These are phyloP conservation scores for Shiraia sp. DNA, from an alignment of 2,329 filamentous ascomycete genomes.

Conservation along the genomic window DNA sequence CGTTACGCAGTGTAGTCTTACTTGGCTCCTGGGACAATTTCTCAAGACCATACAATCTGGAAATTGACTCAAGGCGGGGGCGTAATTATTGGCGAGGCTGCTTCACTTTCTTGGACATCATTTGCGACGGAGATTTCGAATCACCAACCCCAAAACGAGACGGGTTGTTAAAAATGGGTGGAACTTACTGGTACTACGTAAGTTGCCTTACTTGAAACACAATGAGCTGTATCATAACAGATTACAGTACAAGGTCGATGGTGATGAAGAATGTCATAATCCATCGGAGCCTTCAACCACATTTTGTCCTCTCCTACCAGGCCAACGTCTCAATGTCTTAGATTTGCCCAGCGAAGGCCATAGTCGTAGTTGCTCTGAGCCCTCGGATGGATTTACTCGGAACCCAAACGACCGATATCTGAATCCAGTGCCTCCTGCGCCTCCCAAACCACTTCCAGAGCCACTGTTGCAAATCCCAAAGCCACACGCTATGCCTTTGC, in stretches of 20 bases:
- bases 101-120: conserved; percentile 82
- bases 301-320: conserved; percentile 81
- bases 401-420: conserved; percentile 76
- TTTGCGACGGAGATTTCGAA: conserved; percentile 71
- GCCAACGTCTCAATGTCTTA: conserved; percentile 83
- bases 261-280: conserved; percentile 78
- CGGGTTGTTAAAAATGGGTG: conserved; percentile 87
- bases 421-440: conserved; percentile 61
- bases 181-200: conserved; percentile 95
- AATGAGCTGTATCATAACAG: conserved; percentile 12
- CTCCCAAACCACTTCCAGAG: conserved; percentile 39
- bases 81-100: conserved; percentile 83
- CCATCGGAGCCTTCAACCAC: conserved; percentile 73
- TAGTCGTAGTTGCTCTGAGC: conserved; percentile 67
- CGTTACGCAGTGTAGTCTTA: conserved; percentile 72
- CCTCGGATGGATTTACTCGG: conserved; percentile 72
- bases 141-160: conserved; percentile 61
- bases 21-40: conserved; percentile 98
- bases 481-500: conserved; percentile 18
- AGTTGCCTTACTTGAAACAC: conserved; percentile 42
- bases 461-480: conserved; percentile 20
- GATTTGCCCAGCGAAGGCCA: conserved; percentile 72
- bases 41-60: conserved; percentile 74
- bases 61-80: conserved; percentile 75
- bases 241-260: conserved; percentile 78